A percentile compares a stretch with the other conserved stretches of the same genome.
These are phyloP conservation scores for Osmanthus fragrans DNA, from an alignment of 257 asterid species.

Conservation along the genomic window DNA sequence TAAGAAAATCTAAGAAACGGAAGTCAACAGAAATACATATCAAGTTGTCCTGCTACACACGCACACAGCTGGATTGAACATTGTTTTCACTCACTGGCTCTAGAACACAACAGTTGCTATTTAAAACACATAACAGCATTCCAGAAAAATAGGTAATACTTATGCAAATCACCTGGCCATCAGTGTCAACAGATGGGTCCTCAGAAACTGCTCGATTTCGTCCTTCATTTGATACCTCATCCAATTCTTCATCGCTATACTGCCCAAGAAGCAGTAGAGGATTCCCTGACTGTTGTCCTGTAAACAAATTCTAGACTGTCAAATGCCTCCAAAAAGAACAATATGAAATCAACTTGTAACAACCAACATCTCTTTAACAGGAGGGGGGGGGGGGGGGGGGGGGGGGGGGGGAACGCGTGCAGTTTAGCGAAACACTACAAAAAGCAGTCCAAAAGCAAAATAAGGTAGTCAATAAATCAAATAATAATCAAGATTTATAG, in stretches of 20 bases:
- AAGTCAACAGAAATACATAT: not conserved
- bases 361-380: conserved; percentile 25
- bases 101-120: not conserved
- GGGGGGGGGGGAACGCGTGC: not conserved
- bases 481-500: conserved; percentile 29
- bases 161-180: conserved; percentile 55
- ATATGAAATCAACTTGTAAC: conserved; percentile 18
- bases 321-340: conserved; percentile 26
- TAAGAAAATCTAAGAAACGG: not conserved
- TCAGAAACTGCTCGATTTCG: conserved; percentile 34
- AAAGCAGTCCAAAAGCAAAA: conserved; percentile 23
- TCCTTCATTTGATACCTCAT: conserved; percentile 51
- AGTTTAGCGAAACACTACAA: conserved; percentile 19
- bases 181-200: conserved; percentile 39
- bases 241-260: conserved; percentile 91
- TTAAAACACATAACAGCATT: not conserved
- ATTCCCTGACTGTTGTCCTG: conserved; percentile 72
- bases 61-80: not conserved
- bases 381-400: not conserved
- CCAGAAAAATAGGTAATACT: not conserved
- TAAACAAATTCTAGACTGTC: conserved; percentile 39
- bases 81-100: not conserved
- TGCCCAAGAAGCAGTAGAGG: conserved; percentile 89
- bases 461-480: conserved; percentile 12
- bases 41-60: not conserved